Conservation (phyloP, 805 yeast genomes). For the Candida argentea region DNA sequence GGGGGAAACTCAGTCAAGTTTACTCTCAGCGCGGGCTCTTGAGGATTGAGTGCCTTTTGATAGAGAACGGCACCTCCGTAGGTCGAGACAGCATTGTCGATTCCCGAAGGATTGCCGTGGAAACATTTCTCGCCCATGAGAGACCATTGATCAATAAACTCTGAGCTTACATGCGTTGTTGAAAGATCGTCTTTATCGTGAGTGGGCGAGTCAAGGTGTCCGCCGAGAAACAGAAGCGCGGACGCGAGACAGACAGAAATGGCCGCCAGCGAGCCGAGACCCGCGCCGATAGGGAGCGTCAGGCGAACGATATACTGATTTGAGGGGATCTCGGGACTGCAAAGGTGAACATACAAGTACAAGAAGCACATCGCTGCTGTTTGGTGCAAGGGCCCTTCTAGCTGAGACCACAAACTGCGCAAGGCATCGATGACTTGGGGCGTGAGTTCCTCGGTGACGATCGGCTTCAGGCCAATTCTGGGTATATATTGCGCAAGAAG, state of each 20-base stretch:
- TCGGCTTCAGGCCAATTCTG: conserved; percentile 14
- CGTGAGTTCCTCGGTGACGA: conserved; percentile 42
- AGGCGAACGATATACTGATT: conserved; percentile 61
- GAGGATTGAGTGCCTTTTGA: conserved; percentile 49
- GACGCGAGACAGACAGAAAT: conserved; percentile 75
- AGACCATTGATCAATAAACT: conserved; percentile 78
- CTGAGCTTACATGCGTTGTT: conserved; percentile 27
- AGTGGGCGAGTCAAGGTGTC: conserved; percentile 35
- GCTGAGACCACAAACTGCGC: conserved; percentile 30
- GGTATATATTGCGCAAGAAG: conserved; percentile 14
- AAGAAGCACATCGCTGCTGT: conserved; percentile 78
- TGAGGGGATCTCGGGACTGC: conserved; percentile 38
- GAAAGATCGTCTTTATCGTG: conserved; percentile 21
- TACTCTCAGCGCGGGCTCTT: conserved; percentile 50
- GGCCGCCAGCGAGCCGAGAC: conserved; percentile 91
- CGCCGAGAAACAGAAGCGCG: conserved; percentile 56
- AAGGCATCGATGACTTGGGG: conserved; percentile 48
- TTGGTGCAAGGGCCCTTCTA: conserved; percentile 51
- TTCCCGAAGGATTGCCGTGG: conserved; percentile 95
- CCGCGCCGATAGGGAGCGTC: conserved; percentile 92
- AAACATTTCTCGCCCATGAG: conserved; percentile 90
- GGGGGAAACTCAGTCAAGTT: conserved; percentile 68
- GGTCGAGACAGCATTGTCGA: conserved; percentile 93
- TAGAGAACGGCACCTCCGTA: conserved; percentile 93
- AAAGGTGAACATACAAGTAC: conserved; percentile 58